These are phyloP conservation scores for Colletotrichum agaves DNA, from an alignment of 2,329 filamentous ascomycete genomes.

Conservation along the genomic window DNA sequence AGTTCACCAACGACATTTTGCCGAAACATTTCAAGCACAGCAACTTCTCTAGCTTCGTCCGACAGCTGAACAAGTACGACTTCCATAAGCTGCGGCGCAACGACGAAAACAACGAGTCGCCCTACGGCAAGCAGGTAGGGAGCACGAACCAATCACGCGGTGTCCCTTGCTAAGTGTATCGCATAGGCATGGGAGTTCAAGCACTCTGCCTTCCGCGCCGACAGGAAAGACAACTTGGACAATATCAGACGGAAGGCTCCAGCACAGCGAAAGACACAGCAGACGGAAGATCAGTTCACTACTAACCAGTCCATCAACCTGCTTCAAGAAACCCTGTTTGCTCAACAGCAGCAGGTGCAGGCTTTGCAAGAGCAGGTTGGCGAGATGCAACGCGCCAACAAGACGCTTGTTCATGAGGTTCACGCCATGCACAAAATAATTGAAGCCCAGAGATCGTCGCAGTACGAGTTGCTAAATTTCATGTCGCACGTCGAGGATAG, in stretches of 20 bases:
- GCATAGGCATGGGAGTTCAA: constrained; percentile 92
- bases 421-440: constrained; percentile 70
- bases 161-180: constrained; percentile 1
- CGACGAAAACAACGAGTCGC: constrained; percentile 84
- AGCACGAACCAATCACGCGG: background rate
- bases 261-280: constrained; percentile 80
- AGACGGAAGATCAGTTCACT: constrained; percentile 76
- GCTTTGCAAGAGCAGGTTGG: constrained; percentile 85
- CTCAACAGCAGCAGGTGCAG: constrained; percentile 92
- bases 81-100: constrained; percentile 98
- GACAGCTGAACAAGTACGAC: constrained; percentile 96
- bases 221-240: constrained; percentile 95
- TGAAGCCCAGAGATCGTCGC: constrained; percentile 66
- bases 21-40: constrained; percentile 99
- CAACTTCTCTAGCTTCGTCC: constrained; percentile 97
- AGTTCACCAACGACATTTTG: constrained; percentile 96
- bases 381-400: constrained; percentile 75
- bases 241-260: constrained; percentile 97
- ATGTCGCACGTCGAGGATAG: constrained; percentile 61
- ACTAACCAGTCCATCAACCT: constrained; percentile 90
- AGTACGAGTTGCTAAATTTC: constrained; percentile 67
- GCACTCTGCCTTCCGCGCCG: constrained; percentile 93
- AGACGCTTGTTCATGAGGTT: constrained; percentile 71
- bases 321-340: constrained; percentile 86
- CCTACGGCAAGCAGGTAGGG: constrained; percentile 81